These are phyloP conservation scores for Lagenaria siceraria DNA, from an alignment of 306 rosid genomes.

Conservation along the genomic window DNA sequence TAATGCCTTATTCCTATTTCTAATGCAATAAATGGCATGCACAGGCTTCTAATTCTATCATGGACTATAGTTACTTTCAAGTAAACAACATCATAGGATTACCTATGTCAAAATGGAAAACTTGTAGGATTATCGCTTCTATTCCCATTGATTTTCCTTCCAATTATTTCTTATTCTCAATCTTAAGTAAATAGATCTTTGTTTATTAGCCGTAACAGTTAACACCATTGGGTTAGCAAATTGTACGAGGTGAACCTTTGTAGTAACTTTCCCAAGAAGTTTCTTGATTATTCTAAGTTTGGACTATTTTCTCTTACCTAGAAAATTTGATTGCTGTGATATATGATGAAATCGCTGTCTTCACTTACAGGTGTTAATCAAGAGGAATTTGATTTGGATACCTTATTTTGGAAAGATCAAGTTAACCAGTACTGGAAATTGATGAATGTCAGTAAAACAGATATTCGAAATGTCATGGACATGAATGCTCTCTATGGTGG, in stretches of 20 bases:
- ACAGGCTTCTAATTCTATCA: background rate
- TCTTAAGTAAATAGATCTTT: background rate
- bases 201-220: background rate
- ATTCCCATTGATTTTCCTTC: background rate
- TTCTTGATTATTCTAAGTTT: background rate
- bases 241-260: background rate
- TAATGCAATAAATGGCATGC: background rate
- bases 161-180: background rate
- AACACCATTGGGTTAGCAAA: background rate
- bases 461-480: conserved; percentile 84
- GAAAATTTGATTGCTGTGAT: background rate
- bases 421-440: conserved; percentile 56
- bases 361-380: conserved; percentile 39
- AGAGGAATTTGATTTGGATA: conserved; percentile 49
- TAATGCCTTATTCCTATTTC: background rate
- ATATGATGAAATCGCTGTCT: conserved; percentile 11
- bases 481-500: conserved; percentile 84
- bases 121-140: background rate
- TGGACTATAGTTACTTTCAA: background rate
- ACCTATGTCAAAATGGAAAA: no score
- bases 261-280: background rate
- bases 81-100: background rate
- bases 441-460: conserved; percentile 44
- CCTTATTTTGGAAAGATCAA: conserved; percentile 65
- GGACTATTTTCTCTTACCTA: background rate